These are phyloP conservation scores for Talaromyces sp. DNA, from an alignment of 2,329 filamentous ascomycete genomes.

Conservation along the genomic window DNA sequence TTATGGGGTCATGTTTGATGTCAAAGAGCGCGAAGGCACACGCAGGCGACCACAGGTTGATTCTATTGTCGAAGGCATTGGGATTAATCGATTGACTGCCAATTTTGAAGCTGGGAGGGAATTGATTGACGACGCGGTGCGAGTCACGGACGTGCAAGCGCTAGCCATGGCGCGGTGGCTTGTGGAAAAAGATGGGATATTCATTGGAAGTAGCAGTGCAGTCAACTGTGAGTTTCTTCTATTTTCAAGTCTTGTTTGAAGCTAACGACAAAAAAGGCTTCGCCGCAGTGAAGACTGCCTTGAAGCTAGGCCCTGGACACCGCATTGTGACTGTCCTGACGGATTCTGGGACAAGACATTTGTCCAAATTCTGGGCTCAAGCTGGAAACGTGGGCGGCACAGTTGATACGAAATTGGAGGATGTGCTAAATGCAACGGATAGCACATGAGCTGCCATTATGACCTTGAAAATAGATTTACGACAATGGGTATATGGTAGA, in stretches of 20 bases:
- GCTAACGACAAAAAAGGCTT: constrained; percentile 31
- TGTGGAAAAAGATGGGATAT: constrained; percentile 91
- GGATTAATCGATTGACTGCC: constrained; percentile 86
- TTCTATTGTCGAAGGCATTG: constrained; percentile 91
- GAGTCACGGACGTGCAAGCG: constrained; percentile 83
- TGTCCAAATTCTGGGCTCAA: constrained; percentile 49
- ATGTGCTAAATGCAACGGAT: constrained; percentile 35
- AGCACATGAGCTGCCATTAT: neutral
- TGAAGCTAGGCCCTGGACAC: constrained; percentile 44
- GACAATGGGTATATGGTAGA: neutral
- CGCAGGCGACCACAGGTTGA: constrained; percentile 86
- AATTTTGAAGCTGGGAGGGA: constrained; percentile 88
- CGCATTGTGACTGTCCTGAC: constrained; percentile 45
- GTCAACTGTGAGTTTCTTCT: constrained; percentile 69
- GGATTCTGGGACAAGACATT: constrained; percentile 46
- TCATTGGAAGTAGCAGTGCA: constrained; percentile 89
- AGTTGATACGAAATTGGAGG: constrained; percentile 41
- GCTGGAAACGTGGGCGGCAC: constrained; percentile 44
- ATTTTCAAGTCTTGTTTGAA: neutral
- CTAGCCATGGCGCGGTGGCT: constrained; percentile 93
- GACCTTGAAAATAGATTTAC: neutral
- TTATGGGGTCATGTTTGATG: constrained; percentile 92
- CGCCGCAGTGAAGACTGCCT: constrained; percentile 43
- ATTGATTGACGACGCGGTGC: constrained; percentile 83
- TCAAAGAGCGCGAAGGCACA: constrained; percentile 85